Evolutionary conservation across 352 stramenopile species (phyloP).

Genomic region (Phytophthora tubulina): DNA sequence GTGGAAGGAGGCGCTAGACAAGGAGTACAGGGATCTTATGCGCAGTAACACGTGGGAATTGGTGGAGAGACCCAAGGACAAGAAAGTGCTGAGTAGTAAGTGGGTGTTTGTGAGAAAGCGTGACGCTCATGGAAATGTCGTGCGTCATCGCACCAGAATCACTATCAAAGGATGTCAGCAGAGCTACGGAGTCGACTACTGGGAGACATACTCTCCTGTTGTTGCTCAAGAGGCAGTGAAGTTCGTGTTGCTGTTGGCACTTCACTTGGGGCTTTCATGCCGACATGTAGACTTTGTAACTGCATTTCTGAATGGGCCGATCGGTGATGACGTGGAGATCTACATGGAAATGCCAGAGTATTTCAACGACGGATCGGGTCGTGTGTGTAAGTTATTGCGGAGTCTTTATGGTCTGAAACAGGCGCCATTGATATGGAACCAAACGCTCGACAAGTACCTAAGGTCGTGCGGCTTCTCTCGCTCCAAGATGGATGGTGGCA

Average conservation of each 20-base stretch:
- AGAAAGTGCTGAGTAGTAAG: not conserved
- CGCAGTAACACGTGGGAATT: not conserved
- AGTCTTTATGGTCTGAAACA: not conserved
- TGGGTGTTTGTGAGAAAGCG: not conserved
- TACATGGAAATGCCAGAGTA: constrained; percentile 24
- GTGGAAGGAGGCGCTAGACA: constrained; percentile 13
- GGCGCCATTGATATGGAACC: constrained; percentile 7
- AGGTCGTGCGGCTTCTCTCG: not conserved
- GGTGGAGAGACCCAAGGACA: not conserved
- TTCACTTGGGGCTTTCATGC: not conserved
- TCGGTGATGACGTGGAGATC: constrained; percentile 12
- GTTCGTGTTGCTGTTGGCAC: constrained; percentile 2
- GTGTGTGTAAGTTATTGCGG: not conserved
- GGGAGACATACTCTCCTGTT: constrained; percentile 1
- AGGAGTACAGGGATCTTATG: constrained; percentile 13
- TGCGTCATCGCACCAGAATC: not conserved
- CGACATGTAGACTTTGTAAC: constrained; percentile 3
- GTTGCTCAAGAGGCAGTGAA: not conserved
- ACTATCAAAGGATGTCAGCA: not conserved
- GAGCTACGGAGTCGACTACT: not conserved
- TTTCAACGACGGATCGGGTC: constrained; percentile 11
- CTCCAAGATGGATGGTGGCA: constrained; percentile 11
- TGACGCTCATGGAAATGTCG: not conserved
- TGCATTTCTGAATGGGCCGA: constrained; percentile 11
- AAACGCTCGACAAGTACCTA: constrained; percentile 15